Percentiles rank a stretch among this genome's conserved stretches.
Evolutionary conservation across 108 stramenopile species (phyloP).

Genomic region (Schizochytrium sp.): DNA sequence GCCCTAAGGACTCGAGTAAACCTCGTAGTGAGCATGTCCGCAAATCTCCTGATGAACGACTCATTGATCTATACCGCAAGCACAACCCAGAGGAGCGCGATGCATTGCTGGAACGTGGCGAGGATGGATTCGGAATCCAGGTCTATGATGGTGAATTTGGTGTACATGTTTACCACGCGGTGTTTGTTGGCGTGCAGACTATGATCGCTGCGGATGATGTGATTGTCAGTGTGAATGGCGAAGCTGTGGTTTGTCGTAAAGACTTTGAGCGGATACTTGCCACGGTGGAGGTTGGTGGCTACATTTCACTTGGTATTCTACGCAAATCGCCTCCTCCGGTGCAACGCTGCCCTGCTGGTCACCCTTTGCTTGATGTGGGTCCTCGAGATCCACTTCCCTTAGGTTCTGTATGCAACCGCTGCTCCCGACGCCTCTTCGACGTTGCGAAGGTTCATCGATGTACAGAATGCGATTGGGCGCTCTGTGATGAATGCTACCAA

Average conservation of each 20-base stretch:
- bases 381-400: slow-evolving; percentile 46
- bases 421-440: slow-evolving; percentile 20
- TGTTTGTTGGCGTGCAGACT: slow-evolving; percentile 53
- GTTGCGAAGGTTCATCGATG: slow-evolving; percentile 38
- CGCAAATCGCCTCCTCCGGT: slow-evolving; percentile 28
- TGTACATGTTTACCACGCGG: slow-evolving; percentile 44
- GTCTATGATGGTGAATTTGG: slow-evolving; percentile 54
- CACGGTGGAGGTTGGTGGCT: slow-evolving; percentile 15
- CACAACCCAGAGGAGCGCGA: slow-evolving; percentile 54
- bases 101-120: slow-evolving; percentile 24
- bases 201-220: slow-evolving; percentile 55
- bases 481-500: slow-evolving; percentile 51
- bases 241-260: background rate
- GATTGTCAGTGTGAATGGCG: slow-evolving; percentile 24
- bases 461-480: slow-evolving; percentile 40
- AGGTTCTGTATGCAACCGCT: slow-evolving; percentile 39
- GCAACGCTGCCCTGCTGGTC: slow-evolving; percentile 48
- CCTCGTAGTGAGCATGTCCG: background rate
- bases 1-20: background rate
- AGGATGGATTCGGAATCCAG: slow-evolving; percentile 52
- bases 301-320: background rate
- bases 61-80: slow-evolving; percentile 34
- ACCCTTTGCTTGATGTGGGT: background rate
- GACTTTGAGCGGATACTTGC: slow-evolving; percentile 35
- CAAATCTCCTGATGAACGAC: background rate